A percentile compares a stretch with the other conserved stretches of the same genome.
Conservation (phyloP, 176 grass and related monocot genomes). For the Oryza glaberrima region DNA sequence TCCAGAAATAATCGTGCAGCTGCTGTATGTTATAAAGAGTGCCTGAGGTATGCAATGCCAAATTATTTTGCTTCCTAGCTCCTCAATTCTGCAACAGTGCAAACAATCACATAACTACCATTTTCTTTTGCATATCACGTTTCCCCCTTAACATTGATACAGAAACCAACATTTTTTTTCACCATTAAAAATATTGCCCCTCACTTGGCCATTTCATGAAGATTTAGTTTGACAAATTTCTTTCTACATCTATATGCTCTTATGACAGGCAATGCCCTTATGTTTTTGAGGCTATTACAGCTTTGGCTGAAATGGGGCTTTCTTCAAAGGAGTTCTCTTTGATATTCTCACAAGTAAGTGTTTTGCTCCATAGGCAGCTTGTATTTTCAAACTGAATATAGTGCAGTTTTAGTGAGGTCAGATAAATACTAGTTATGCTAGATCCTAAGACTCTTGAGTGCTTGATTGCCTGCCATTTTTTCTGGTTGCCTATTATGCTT, state of each 20-base stretch:
- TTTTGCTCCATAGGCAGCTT: constrained; percentile 19
- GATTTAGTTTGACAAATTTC: constrained; percentile 31
- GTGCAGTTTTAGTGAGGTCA: background rate
- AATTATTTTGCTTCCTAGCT: constrained; percentile 23
- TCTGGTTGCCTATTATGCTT: background rate
- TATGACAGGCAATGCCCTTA: constrained; percentile 80
- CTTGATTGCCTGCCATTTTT: constrained; percentile 3
- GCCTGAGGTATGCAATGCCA: constrained; percentile 66
- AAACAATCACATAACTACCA: background rate
- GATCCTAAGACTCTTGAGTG: background rate
- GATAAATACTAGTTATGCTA: no score
- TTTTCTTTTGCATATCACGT: constrained; percentile 18
- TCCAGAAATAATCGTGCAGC: constrained; percentile 80
- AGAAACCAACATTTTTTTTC: constrained; percentile 20
- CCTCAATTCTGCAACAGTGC: background rate
- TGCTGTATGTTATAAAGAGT: constrained; percentile 92
- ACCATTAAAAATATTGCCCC: background rate
- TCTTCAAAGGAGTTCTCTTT: constrained; percentile 84
- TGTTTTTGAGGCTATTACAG: constrained; percentile 85
- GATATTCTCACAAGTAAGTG: constrained; percentile 80
- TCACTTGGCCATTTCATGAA: background rate
- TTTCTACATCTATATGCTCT: constrained; percentile 33
- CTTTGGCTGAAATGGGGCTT: constrained; percentile 88
- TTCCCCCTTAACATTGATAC: background rate
- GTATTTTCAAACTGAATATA: background rate